Percentiles rank a stretch among this genome's conserved stretches.
These are phyloP conservation scores for Cornus kousa DNA, from an alignment of 148 eudicot genomes.

Conservation along the genomic window DNA sequence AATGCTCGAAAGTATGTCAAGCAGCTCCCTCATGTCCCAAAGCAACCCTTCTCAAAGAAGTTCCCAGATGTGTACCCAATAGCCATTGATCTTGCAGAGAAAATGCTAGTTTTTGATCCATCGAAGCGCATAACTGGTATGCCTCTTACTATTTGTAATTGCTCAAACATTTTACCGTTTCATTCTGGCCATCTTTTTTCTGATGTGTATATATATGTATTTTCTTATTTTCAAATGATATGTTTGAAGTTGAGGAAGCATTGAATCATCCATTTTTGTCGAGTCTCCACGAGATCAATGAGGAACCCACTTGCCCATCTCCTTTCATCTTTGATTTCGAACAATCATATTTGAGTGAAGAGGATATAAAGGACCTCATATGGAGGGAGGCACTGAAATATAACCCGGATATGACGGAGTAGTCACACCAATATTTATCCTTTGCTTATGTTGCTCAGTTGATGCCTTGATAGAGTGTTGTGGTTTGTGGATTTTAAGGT, in stretches of 20 bases:
- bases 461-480: conserved; percentile 2
- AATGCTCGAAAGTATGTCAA: conserved; percentile 83
- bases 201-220: not conserved
- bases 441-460: not conserved
- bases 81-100: conserved; percentile 92
- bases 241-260: conserved; percentile 78
- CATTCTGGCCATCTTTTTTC: not conserved
- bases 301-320: conserved; percentile 78
- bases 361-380: conserved; percentile 85
- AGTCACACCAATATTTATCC: not conserved
- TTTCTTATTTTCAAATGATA: conserved; percentile 5
- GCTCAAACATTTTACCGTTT: not conserved
- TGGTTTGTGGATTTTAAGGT: conserved; percentile 7
- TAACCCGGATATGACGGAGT: conserved; percentile 49
- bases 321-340: conserved; percentile 89
- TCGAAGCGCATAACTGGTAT: conserved; percentile 90
- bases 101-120: conserved; percentile 95
- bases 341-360: conserved; percentile 71
- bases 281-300: conserved; percentile 93
- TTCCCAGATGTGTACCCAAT: conserved; percentile 72
- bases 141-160: conserved; percentile 2
- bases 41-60: conserved; percentile 55
- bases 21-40: conserved; percentile 73
- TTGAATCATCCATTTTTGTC: conserved; percentile 80
- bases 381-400: conserved; percentile 77